Evolutionary conservation across 306 rosid genomes (phyloP).

Genomic region (Potentilla sterilis): DNA sequence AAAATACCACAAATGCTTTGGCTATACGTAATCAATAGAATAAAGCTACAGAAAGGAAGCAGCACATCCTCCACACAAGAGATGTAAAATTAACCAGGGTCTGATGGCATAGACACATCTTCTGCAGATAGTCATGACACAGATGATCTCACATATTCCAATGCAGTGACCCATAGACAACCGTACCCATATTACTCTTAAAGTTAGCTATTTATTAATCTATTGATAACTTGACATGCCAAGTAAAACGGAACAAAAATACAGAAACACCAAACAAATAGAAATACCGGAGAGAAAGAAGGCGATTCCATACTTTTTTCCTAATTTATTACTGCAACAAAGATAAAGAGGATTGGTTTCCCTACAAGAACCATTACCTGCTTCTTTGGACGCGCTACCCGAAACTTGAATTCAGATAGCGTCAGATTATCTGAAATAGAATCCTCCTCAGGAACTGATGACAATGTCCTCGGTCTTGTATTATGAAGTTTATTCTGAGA

Average conservation of each 20-base stretch:
- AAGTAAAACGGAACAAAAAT: neutral
- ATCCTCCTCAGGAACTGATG: conserved; percentile 45
- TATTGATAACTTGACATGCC: neutral
- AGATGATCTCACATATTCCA: neutral
- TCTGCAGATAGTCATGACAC: neutral
- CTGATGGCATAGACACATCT: neutral
- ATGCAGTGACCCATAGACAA: neutral
- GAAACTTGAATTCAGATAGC: conserved; percentile 42
- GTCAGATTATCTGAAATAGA: conserved; percentile 36
- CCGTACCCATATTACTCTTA: neutral
- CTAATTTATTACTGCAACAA: neutral
- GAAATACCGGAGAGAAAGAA: neutral
- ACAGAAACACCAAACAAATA: neutral
- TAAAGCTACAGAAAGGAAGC: conserved; percentile 2
- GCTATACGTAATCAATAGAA: neutral
- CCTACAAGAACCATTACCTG: conserved; percentile 35
- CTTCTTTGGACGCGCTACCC: conserved; percentile 53
- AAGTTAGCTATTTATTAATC: conserved; percentile 9
- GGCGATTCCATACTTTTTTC: neutral
- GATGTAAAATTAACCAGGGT: neutral
- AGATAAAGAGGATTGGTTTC: neutral
- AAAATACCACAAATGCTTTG: neutral
- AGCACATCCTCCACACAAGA: neutral
- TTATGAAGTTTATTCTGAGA: conserved; percentile 38
- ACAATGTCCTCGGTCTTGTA: conserved; percentile 35